Conservation (phyloP, 2,329 filamentous ascomycete genomes). For the Colletotrichum karsti region DNA sequence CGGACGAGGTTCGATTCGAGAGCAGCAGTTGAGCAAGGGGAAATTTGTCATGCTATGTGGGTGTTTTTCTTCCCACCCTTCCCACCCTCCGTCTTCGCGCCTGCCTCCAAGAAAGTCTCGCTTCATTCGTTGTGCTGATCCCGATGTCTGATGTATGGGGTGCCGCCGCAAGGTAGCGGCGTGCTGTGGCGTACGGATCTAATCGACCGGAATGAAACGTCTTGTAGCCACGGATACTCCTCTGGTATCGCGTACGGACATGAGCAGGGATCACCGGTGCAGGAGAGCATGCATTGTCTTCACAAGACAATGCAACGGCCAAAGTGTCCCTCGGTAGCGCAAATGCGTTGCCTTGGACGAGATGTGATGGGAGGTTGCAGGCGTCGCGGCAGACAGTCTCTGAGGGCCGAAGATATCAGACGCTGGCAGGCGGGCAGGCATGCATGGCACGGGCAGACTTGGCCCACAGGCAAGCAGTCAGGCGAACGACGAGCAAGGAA, state of each 20-base stretch:
- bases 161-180: not conserved
- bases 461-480: too few relatives aligned
- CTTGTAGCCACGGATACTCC: not conserved
- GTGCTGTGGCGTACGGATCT: not conserved
- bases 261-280: not conserved
- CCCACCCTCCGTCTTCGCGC: too few relatives aligned
- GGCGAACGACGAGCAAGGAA: not conserved
- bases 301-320: not conserved
- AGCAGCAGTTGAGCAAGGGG: not conserved
- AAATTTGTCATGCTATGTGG: constrained; percentile 14
- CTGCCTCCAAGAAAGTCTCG: not conserved
- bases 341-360: not conserved
- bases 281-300: not conserved
- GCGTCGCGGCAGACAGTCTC: too few relatives aligned
- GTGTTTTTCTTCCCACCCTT: not conserved
- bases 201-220: not conserved
- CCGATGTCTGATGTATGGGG: not conserved
- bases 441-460: too few relatives aligned
- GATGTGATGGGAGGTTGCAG: too few relatives aligned
- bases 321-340: not conserved
- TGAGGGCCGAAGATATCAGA: too few relatives aligned
- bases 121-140: not conserved
- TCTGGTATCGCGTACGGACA: not conserved
- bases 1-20: not conserved
- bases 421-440: too few relatives aligned